These are phyloP conservation scores for Parastagonospora nodorum DNA, from an alignment of 2,329 filamentous ascomycete species.

Conservation along the genomic window DNA sequence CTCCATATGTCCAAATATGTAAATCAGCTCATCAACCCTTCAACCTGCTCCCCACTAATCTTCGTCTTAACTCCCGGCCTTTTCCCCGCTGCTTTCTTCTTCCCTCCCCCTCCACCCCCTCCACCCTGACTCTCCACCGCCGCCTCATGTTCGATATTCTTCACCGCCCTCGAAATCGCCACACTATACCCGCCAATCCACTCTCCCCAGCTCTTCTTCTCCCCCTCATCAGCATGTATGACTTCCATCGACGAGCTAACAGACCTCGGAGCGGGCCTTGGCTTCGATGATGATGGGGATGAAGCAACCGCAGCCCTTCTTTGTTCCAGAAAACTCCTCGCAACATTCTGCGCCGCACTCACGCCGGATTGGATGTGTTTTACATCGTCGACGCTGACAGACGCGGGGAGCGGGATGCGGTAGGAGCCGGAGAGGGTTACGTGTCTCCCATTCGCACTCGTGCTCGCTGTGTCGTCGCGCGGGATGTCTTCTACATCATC, in stretches of 20 bases:
- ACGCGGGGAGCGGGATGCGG: conserved; percentile 43
- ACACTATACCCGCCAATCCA: conserved; percentile 48
- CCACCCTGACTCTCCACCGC: conserved; percentile 35
- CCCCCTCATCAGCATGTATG: conserved; percentile 11
- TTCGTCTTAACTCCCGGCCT: conserved; percentile 17
- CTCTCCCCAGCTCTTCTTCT: conserved; percentile 42
- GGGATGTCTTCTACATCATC: conserved; percentile 40
- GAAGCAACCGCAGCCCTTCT: conserved; percentile 22
- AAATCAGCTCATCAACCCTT: conserved; percentile 29
- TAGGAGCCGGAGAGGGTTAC: conserved; percentile 44
- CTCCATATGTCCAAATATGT: too few species aligned
- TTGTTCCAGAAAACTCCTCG: conserved; percentile 39
- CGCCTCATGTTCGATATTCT: conserved; percentile 44
- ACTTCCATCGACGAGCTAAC: conserved; percentile 21
- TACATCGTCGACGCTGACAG: conserved; percentile 38
- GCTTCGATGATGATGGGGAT: conserved; percentile 1
- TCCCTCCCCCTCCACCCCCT: conserved; percentile 3
- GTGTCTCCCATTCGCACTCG: conserved; percentile 22
- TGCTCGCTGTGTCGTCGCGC: conserved; percentile 9
- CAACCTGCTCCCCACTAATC: conserved; percentile 32
- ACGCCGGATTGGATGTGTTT: conserved; percentile 43
- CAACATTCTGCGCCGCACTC: conserved; percentile 41
- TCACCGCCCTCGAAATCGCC: conserved; percentile 42
- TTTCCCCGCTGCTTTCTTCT: conserved; percentile 14
- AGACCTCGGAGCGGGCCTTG: conserved; percentile 8